Evolutionary conservation across 2,329 filamentous ascomycete species (phyloP).

Genomic region (Sporothrix protearum): DNA sequence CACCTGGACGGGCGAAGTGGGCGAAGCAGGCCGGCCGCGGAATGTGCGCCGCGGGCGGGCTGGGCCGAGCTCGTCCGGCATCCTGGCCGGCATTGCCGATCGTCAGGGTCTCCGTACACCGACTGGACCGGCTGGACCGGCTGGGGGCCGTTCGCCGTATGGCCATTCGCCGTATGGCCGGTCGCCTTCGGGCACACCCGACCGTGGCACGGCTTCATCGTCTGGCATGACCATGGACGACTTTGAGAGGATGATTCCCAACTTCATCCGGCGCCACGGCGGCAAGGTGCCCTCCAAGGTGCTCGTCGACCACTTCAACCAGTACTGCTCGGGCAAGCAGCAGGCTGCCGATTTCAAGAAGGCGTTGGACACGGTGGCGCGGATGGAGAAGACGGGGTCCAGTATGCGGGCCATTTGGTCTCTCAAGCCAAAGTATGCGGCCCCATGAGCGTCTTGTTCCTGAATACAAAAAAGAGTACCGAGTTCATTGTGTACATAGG

Average conservation of each 20-base stretch:
- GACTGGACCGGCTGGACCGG: slow-evolving; percentile 25
- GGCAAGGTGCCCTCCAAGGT: slow-evolving; percentile 78
- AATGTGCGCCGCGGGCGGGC: slow-evolving; percentile 45
- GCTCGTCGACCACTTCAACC: slow-evolving; percentile 86
- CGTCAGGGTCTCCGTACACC: slow-evolving; percentile 50
- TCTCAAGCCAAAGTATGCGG: slow-evolving; percentile 39
- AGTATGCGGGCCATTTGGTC: slow-evolving; percentile 54
- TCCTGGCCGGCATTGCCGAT: slow-evolving; percentile 56
- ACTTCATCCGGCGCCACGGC: slow-evolving; percentile 73
- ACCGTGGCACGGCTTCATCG: slow-evolving; percentile 28
- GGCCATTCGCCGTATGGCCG: slow-evolving; percentile 34
- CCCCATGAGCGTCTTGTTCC: too few relatives aligned
- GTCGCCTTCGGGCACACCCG: slow-evolving; percentile 47
- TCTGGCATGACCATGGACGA: slow-evolving; percentile 50
- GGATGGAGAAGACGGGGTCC: slow-evolving; percentile 57
- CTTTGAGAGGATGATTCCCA: slow-evolving; percentile 68
- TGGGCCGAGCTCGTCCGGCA: slow-evolving; percentile 49
- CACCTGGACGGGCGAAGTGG: slow-evolving; percentile 88
- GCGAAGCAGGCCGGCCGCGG: slow-evolving; percentile 67
- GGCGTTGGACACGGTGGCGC: slow-evolving; percentile 73
- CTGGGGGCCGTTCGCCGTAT: slow-evolving; percentile 31
- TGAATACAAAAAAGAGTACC: too few relatives aligned
- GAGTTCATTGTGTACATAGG: too few relatives aligned
- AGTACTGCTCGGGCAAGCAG: slow-evolving; percentile 65
- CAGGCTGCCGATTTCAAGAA: slow-evolving; percentile 77